Evolutionary conservation across 306 rosid species (phyloP), one percentile per base, ranked within the genome.

Genomic region (Citrullus colocynthis): DNA sequence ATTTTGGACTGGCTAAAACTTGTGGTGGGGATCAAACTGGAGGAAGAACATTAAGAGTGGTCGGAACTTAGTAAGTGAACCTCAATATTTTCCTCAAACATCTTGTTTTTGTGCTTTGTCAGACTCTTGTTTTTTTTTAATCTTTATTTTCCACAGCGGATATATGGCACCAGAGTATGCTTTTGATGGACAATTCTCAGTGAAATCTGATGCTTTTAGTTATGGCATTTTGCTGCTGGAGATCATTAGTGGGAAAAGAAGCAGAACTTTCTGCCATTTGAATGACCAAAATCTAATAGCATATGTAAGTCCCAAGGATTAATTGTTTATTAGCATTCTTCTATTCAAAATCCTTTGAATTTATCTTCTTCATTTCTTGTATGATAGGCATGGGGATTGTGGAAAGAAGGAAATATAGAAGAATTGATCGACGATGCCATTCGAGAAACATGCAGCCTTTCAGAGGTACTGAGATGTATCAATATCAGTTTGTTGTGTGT

Each of bases 91-190:
- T 65, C 9, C 55, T 17, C 36, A 6, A 70, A 70, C 36, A 45
- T 42, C 17, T 66, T 66, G 8, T 44, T 21, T 14, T 67, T 12
- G 20, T 48, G 58, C 21, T 72, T 13, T 5, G 3, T 32, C 11
- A n/a, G 44, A 52, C 45, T 7, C 7, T 6, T 1, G 14, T 3
- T n/a, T 24, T 71, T 71, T n/a, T 62, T 4, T 18, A 17, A 9
- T 37, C 10, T 17, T 5, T 39, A 65, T 39, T 16, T 7, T 65
- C 3, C 3, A 9, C 79, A 82, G 81, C 6, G 84, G 84, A 49
- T 81, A 81, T 71, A 81, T 81, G 81, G 79, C 84, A 11, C 84
- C 84, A 4, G 80, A 81, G 55, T 81, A 81, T 66, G 80, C 84
- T 55, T 65, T 37, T 36, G 72, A 58, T 9, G 81, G 84, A 36